Conservation (phyloP, 345 rosid genomes). For the Viola odorata region DNA sequence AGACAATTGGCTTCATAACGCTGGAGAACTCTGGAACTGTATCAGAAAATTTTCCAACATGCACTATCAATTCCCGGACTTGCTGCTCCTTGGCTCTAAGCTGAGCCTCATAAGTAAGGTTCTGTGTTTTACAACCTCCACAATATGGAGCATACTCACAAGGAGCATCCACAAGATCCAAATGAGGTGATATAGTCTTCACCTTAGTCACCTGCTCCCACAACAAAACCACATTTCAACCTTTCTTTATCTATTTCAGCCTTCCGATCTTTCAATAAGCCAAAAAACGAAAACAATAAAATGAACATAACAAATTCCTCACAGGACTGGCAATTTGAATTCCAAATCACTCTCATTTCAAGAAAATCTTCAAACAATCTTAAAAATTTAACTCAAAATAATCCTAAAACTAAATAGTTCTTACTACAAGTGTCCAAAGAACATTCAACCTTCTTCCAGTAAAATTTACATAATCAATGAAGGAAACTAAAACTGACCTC, state of each 20-base stretch:
- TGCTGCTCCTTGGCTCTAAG: conserved; percentile 78
- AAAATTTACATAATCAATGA: not conserved
- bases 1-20: conserved; percentile 69
- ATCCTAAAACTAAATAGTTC: too few species aligned
- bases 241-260: not conserved
- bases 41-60: conserved; percentile 68
- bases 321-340: too few species aligned
- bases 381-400: too few species aligned
- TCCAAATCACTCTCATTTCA: too few species aligned
- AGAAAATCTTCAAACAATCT: too few species aligned
- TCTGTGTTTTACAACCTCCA: conserved; percentile 90
- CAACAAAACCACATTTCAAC: conserved; percentile 3
- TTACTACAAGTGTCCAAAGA: too few species aligned
- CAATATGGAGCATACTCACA: conserved; percentile 81
- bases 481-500: conserved; percentile 42
- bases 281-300: not conserved
- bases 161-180: conserved; percentile 80
- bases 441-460: too few species aligned
- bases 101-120: conserved; percentile 76
- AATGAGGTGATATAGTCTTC: conserved; percentile 63
- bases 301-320: not conserved
- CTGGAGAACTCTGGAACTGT: conserved; percentile 31
- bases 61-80: conserved; percentile 54
- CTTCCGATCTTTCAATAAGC: not conserved
- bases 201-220: conserved; percentile 55